phyloP scores from a whole-genome alignment of 2,329 filamentous ascomycete species.

The Clathrospora elynae region DNA sequence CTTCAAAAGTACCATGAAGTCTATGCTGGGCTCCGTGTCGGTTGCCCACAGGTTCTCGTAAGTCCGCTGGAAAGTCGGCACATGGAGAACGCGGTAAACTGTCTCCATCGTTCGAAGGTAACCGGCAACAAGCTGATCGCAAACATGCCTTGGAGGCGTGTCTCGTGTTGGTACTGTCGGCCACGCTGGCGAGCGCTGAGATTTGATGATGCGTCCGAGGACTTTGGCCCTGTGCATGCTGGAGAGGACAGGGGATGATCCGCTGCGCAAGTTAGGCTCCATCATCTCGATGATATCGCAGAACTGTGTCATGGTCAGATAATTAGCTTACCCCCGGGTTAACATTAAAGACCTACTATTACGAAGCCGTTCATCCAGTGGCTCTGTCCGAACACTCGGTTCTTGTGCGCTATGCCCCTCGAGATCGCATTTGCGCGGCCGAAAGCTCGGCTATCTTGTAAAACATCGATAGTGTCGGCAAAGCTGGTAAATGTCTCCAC shows the following conservation, averaged over 20 bases:
- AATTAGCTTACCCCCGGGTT: not conserved
- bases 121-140: constrained; percentile 55
- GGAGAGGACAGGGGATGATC: constrained; percentile 44
- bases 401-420: constrained; percentile 60
- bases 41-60: constrained; percentile 59
- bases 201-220: constrained; percentile 60
- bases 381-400: constrained; percentile 61
- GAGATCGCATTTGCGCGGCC: constrained; percentile 43
- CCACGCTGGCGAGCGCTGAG: constrained; percentile 56
- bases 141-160: constrained; percentile 55
- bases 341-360: constrained; percentile 49
- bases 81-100: constrained; percentile 58
- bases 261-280: constrained; percentile 50
- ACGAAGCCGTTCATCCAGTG: constrained; percentile 61
- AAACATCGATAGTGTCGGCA: constrained; percentile 53
- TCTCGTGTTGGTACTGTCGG: constrained; percentile 50
- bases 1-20: constrained; percentile 63
- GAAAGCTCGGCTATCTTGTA: constrained; percentile 45
- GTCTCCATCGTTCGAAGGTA: constrained; percentile 58
- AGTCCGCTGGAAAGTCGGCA: constrained; percentile 56
- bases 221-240: constrained; percentile 59
- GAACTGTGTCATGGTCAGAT: constrained; percentile 38
- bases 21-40: constrained; percentile 38
- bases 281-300: constrained; percentile 54
- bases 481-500: constrained; percentile 51